A percentile compares a stretch with the other conserved stretches of the same genome.
Evolutionary conservation across 768 basidiomycete species (phyloP).

Genomic region (Agrocybe pediades): DNA sequence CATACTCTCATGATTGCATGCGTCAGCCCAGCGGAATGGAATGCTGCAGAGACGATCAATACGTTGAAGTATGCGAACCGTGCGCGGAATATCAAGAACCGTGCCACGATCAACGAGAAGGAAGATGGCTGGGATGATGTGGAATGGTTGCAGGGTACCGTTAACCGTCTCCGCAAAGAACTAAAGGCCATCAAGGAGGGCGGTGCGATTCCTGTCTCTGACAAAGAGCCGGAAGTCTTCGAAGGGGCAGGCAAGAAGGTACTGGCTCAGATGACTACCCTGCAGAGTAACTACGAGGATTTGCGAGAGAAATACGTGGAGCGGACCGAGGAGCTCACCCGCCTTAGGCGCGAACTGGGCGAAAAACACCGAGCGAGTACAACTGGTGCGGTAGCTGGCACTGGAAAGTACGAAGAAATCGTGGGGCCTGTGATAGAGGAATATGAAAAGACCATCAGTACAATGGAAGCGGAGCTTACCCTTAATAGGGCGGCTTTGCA

Average conservation of each 20-base stretch:
- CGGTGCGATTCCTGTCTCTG: conserved; percentile 33
- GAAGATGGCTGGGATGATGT: conserved; percentile 99
- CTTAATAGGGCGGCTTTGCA: conserved; percentile 85
- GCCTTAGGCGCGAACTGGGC: conserved; percentile 76
- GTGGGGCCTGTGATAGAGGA: conserved; percentile 98
- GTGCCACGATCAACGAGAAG: conserved; percentile 87
- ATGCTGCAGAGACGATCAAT: conserved; percentile 90
- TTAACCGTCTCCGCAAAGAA: conserved; percentile 85
- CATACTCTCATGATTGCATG: conserved; percentile 99
- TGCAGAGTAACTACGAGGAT: conserved; percentile 86
- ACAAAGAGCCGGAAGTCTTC: conserved; percentile 36
- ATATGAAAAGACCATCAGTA: conserved; percentile 95
- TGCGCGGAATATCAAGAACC: conserved; percentile 96
- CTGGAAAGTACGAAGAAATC: conserved; percentile 85
- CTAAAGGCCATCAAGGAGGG: conserved; percentile 79
- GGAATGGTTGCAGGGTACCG: conserved; percentile 90
- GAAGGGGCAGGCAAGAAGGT: conserved; percentile 78
- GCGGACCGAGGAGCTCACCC: conserved; percentile 85
- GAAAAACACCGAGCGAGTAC: conserved; percentile 65
- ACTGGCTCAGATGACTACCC: conserved; percentile 76
- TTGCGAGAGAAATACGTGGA: conserved; percentile 84
- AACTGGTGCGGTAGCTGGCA: conserved; percentile 66
- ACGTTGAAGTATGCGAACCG: conserved; percentile 97
- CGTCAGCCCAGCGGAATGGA: conserved; percentile 95
- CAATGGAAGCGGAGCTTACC: conserved; percentile 91